A percentile compares a stretch with the other conserved stretches of the same genome.
phyloP scores from a whole-genome alignment of 148 eudicot species.

The Talinum fruticosum region DNA sequence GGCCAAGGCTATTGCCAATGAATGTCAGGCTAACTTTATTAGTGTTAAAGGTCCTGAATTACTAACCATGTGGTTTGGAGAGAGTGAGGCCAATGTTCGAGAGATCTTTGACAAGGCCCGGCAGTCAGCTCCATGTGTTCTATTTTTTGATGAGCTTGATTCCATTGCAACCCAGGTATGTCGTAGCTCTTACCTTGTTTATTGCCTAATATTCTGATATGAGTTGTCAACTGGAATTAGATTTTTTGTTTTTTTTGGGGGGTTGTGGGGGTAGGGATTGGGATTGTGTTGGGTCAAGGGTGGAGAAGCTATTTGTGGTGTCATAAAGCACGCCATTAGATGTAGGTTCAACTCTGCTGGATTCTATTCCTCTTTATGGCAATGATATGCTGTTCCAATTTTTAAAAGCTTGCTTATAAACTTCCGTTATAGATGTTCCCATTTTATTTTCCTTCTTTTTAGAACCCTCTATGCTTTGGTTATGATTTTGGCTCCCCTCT shows the following conservation, averaged over 20 bases:
- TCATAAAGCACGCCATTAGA: neutral
- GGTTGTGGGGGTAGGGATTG: too few species aligned
- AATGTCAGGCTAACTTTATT: constrained; percentile 52
- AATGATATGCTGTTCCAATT: neutral
- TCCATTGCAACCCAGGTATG: constrained; percentile 57
- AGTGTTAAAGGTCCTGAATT: constrained; percentile 53
- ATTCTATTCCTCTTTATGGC: neutral
- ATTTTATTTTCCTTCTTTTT: neutral
- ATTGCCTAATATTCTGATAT: neutral
- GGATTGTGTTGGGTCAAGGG: neutral
- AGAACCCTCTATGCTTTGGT: too few species aligned
- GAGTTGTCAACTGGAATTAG: neutral
- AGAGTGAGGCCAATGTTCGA: constrained; percentile 57
- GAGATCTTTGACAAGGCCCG: constrained; percentile 63
- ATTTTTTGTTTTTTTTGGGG: too few species aligned
- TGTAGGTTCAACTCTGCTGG: neutral
- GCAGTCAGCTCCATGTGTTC: constrained; percentile 51
- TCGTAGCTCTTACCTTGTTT: neutral
- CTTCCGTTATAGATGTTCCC: neutral
- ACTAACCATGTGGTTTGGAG: constrained; percentile 64
- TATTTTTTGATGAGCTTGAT: constrained; percentile 54
- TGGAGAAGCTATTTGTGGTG: neutral
- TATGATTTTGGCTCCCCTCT: too few species aligned
- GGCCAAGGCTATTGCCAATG: constrained; percentile 59
- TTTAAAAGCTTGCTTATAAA: neutral